These are phyloP conservation scores for Auricularia sp. DNA, from an alignment of 768 basidiomycete genomes.

Conservation along the genomic window DNA sequence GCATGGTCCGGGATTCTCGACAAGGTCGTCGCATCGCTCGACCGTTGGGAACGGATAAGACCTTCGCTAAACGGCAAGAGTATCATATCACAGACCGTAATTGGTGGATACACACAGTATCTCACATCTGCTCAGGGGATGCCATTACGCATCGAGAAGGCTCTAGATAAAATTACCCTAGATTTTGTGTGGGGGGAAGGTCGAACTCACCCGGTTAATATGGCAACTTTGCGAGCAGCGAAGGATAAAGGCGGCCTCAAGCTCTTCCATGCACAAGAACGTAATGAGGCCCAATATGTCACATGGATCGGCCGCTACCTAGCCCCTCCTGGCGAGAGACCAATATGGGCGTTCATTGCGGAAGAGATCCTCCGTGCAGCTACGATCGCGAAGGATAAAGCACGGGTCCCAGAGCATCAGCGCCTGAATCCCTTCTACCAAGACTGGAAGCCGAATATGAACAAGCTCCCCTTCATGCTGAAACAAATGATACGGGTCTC, in stretches of 20 bases:
- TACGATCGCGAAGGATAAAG: neutral
- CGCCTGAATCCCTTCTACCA: neutral
- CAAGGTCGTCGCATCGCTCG: neutral
- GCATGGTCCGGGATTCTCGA: constrained; percentile 7
- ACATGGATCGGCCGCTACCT: neutral
- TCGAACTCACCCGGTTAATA: neutral
- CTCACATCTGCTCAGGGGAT: neutral
- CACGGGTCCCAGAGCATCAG: neutral
- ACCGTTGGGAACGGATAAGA: neutral
- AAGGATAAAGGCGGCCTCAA: neutral
- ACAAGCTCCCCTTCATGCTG: neutral
- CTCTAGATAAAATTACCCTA: neutral
- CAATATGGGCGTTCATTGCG: neutral
- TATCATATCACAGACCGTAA: neutral
- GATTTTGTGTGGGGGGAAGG: neutral
- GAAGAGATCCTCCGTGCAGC: neutral
- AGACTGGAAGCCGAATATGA: neutral
- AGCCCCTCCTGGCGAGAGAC: neutral
- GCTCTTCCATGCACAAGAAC: neutral
- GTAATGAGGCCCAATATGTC: neutral
- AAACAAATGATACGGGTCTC: neutral
- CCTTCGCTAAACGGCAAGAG: neutral
- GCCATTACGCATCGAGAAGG: neutral
- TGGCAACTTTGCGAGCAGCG: neutral
- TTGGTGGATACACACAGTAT: neutral